These are phyloP conservation scores for Berberis thunbergii DNA, from an alignment of 164 flowering plant genomes.

Conservation along the genomic window DNA sequence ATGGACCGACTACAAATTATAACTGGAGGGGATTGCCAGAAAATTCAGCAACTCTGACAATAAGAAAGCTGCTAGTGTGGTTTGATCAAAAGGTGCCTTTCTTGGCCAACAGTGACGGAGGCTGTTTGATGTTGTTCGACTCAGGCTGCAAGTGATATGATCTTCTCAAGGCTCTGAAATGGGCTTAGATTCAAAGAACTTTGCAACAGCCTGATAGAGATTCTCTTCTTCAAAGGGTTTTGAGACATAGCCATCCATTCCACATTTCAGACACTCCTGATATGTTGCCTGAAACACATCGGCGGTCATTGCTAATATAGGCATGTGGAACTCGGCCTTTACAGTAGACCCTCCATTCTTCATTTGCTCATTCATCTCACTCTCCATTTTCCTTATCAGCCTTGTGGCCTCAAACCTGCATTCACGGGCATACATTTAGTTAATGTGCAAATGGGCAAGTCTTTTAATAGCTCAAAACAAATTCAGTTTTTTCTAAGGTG, in stretches of 20 bases:
- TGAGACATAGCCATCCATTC: slow-evolving; percentile 88
- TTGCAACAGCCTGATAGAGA: slow-evolving; percentile 62
- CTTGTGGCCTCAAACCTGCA: slow-evolving; percentile 81
- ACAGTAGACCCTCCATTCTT: slow-evolving; percentile 29
- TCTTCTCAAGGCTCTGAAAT: neutral
- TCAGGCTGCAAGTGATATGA: neutral
- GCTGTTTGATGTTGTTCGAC: neutral
- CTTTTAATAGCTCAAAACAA: too few relatives aligned
- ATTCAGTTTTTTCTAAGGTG: too few relatives aligned
- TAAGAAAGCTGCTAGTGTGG: slow-evolving; percentile 2
- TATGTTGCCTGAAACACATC: slow-evolving; percentile 75
- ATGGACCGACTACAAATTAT: neutral
- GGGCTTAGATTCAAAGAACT: slow-evolving; percentile 49
- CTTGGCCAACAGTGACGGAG: neutral
- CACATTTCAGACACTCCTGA: slow-evolving; percentile 58
- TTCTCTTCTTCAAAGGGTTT: slow-evolving; percentile 86
- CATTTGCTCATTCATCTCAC: slow-evolving; percentile 36
- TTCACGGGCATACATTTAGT: too few relatives aligned
- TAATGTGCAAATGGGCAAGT: too few relatives aligned
- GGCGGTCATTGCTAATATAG: slow-evolving; percentile 97
- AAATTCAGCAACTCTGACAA: slow-evolving; percentile 7
- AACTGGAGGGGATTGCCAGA: neutral
- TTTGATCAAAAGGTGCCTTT: neutral
- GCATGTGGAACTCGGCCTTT: slow-evolving; percentile 49
- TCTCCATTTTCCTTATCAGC: slow-evolving; percentile 47